These are phyloP conservation scores for Phaffia rhodozyma DNA, from an alignment of 1,284 basidiomycete genomes.

Conservation along the genomic window DNA sequence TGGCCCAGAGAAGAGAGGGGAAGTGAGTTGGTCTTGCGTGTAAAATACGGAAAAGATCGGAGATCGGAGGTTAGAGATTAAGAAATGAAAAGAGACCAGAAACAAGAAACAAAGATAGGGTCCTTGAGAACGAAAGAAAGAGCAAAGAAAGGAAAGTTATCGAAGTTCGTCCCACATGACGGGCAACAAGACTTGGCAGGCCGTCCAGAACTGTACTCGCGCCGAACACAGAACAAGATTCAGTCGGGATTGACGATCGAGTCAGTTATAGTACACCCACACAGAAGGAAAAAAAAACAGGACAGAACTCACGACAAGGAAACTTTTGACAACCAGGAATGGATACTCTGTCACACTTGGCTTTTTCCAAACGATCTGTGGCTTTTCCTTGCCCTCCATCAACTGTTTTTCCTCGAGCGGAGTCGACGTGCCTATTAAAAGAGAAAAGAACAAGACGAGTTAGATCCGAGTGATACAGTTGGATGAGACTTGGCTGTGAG, in stretches of 20 bases:
- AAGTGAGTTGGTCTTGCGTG: too few relatives aligned
- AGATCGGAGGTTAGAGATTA: too few relatives aligned
- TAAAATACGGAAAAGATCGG: too few relatives aligned
- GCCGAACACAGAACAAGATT: not conserved
- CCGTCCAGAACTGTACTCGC: slow-evolving; percentile 63
- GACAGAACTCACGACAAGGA: slow-evolving; percentile 45
- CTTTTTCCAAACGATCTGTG: slow-evolving; percentile 19
- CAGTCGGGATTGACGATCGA: not conserved
- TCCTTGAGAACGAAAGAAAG: too few relatives aligned
- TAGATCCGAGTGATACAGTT: slow-evolving; percentile 9
- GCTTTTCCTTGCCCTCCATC: slow-evolving; percentile 15
- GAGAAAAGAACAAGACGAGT: slow-evolving; percentile 6
- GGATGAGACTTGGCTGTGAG: not conserved
- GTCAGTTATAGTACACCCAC: not conserved
- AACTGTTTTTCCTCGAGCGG: slow-evolving; percentile 17
- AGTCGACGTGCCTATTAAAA: not conserved
- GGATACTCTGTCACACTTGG: slow-evolving; percentile 52
- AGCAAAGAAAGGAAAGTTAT: too few relatives aligned
- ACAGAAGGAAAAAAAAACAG: slow-evolving; percentile 9
- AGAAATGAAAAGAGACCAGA: too few relatives aligned
- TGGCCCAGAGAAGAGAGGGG: too few relatives aligned
- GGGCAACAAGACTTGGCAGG: slow-evolving; percentile 71
- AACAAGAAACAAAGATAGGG: too few relatives aligned
- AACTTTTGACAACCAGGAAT: slow-evolving; percentile 42
- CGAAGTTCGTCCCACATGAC: slow-evolving; percentile 70